Evolutionary conservation across 192 early-diverging fungal genomes (phyloP), one percentile per base, ranked within the genome.

Genomic region (Coemansia erecta): DNA sequence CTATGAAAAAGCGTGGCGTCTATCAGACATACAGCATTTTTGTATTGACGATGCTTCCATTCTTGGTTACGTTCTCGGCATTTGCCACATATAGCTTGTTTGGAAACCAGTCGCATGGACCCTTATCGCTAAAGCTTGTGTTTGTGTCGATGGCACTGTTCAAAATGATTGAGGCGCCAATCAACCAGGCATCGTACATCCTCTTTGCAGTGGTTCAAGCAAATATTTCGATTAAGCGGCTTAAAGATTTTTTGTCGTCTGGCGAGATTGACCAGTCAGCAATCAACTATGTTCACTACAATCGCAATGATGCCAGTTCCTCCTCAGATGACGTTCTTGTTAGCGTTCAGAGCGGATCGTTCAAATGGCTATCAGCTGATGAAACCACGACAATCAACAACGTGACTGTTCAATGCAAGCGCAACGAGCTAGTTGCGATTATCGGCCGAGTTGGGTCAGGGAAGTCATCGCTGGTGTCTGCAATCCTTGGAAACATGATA

Each of bases 401-500:
- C 53, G 73, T 87, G 50, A 68, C 46, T 24, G 37, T 77, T 14
- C 50, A 77, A 46, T 77, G 74, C 55, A 45, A 47, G 10, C 58
- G 78, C 23, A 83, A 84, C 17, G 54, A 68, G 52, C 75, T 89
- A 17, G 78, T 85, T 1, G 82, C 83, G 0, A 72, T 90, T 18
- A 69, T 85, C 43, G 86, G 88, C 22, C 55, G 72, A 10, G 87
- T 87, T 15, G 88, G 87, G 3, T 63, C 69, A 5, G 88, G 88
- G 57, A 90, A 90, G 68, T 84, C 84, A 33, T 82, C 81, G 17
- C 48, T 89, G 23, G 56, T 83, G 10, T 73, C 77, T 37, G 89
- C 85, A 0, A 68, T 89, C 13, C 53, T 87, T 13, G 85, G 86
- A 18, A 72, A 84, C 23, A 77, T 83, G 82, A 35, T 64, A 17